Evolutionary conservation across 2,329 filamentous ascomycete species (phyloP), one percentile per base, ranked within the genome.

Genomic region (Byssoonygena ceratinophila): DNA sequence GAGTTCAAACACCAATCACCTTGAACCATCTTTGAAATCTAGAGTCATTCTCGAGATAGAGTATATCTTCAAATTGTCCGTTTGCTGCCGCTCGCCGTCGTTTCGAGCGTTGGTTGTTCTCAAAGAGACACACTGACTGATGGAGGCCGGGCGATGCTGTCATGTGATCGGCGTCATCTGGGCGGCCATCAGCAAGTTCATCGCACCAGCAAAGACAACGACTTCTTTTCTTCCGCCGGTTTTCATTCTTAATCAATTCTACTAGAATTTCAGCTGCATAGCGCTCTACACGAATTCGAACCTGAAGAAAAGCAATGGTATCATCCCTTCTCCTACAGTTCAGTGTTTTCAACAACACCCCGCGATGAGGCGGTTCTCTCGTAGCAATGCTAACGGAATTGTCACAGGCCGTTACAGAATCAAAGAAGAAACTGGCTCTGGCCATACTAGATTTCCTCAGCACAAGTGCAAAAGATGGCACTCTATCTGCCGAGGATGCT

Each of bases 361-460:
- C 43, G 43, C 50, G 34, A 25, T 47, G n/a, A 12, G 11, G 36
- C 2, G 8, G 1, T 22, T n/a, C n/a, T n/a, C n/a, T n/a, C n/a
- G n/a, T n/a, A n/a, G 27, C 34, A 31, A n/a, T 46, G n/a, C 41
- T 54, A 32, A 54, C 36, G n/a, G 16, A 9, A 1, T 14, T 29
- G 31, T 34, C 12, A 2, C 55, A 71, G 69, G 68, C 69, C 55
- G 67, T 68, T 12, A 67, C 66, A 53, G 74, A 77, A 59, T 80
- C 81, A 51, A 81, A 81, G 68, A 84, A 98, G 80, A 88, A 90
- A 74, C 85, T 98, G 59, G 92, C 92, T 70, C 87, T 98, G 68
- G 88, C 92, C 63, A 91, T 98, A 70, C 88, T 94, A 76, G 88
- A 97, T 74, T 98, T 95, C 76, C 84, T 98, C 56, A 80, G 80